A percentile compares a stretch with the other conserved stretches of the same genome.
phyloP scores from a whole-genome alignment of 2,329 filamentous ascomycete species.

The Scedosporium dehoogii region DNA sequence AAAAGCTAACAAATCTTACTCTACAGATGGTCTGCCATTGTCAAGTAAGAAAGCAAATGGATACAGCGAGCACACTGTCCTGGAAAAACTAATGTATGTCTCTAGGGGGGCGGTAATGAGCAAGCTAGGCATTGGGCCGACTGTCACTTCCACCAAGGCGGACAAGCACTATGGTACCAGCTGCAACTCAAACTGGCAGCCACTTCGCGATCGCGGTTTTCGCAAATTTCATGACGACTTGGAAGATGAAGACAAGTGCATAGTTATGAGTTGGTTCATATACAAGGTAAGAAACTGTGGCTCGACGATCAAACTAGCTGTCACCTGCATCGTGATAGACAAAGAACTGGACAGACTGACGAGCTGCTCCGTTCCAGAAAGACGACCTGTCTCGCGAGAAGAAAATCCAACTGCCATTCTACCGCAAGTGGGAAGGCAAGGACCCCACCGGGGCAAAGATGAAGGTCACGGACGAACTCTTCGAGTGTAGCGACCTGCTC shows the following conservation, averaged over 20 bases:
- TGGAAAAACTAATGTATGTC: neutral
- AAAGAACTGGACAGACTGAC: neutral
- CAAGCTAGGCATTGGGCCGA: neutral
- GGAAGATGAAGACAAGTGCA: neutral
- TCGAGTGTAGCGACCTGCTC: neutral
- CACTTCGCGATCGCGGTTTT: neutral
- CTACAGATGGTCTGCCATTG: neutral
- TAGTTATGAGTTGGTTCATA: neutral
- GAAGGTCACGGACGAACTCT: neutral
- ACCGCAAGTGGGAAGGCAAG: neutral
- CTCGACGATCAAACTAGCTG: neutral
- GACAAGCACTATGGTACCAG: neutral
- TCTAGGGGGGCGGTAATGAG: neutral
- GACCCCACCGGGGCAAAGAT: constrained; percentile 1
- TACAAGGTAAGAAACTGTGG: neutral
- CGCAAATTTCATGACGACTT: neutral
- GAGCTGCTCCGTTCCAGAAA: neutral
- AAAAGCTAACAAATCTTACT: neutral
- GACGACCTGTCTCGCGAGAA: neutral
- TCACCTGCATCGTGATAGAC: neutral
- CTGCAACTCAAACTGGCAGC: neutral
- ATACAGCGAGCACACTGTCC: neutral
- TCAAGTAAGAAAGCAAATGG: neutral
- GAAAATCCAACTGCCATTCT: constrained; percentile 7
- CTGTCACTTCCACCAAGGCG: neutral